phyloP scores from a whole-genome alignment of 2,329 filamentous ascomycete genomes.

The Sclerotinia sclerotiorum region DNA sequence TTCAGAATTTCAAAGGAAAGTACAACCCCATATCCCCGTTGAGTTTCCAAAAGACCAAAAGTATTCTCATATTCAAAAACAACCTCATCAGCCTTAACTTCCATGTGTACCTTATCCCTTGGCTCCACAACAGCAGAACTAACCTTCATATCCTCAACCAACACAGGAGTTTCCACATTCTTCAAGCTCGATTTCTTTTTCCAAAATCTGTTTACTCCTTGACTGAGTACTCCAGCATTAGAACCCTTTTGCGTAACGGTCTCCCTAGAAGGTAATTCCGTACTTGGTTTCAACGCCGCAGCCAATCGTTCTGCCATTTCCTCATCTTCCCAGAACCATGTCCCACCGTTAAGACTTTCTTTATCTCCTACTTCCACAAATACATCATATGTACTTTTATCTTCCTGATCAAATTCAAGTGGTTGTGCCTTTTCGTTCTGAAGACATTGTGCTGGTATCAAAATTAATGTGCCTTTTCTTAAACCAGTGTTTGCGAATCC shows the following conservation, averaged over 20 bases:
- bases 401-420: slow-evolving; percentile 32
- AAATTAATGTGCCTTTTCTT: slow-evolving; percentile 33
- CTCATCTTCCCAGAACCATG: slow-evolving; percentile 34
- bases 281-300: slow-evolving; percentile 28
- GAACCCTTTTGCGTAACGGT: slow-evolving; percentile 15
- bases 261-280: slow-evolving; percentile 25
- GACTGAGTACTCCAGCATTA: not conserved
- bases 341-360: slow-evolving; percentile 28
- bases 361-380: slow-evolving; percentile 32
- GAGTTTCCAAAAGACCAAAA: slow-evolving; percentile 55
- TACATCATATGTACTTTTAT: slow-evolving; percentile 29
- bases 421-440: slow-evolving; percentile 32
- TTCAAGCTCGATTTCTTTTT: slow-evolving; percentile 28
- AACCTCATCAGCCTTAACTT: slow-evolving; percentile 44
- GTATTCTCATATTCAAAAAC: slow-evolving; percentile 69
- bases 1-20: slow-evolving; percentile 28
- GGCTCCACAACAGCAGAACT: not conserved
- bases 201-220: slow-evolving; percentile 27
- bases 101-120: slow-evolving; percentile 32
- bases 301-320: slow-evolving; percentile 35
- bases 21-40: slow-evolving; percentile 37
- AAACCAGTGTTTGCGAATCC: slow-evolving; percentile 34
- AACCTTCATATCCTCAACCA: slow-evolving; percentile 14
- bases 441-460: slow-evolving; percentile 34
- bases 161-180: slow-evolving; percentile 9